These are phyloP conservation scores for Vicia faba DNA, from an alignment of 306 rosid species.

Conservation along the genomic window DNA sequence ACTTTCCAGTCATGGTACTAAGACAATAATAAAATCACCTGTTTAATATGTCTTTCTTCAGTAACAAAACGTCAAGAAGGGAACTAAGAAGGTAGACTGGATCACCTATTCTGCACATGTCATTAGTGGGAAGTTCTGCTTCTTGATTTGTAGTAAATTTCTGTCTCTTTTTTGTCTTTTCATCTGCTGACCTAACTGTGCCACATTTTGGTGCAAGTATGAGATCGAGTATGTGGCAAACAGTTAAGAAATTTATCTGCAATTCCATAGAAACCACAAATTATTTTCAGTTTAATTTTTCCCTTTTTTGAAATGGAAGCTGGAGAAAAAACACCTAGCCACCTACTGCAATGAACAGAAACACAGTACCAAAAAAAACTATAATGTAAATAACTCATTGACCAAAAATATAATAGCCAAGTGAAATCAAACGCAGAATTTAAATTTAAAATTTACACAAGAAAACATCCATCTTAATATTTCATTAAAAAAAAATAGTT, in stretches of 20 bases:
- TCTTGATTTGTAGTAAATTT: conserved; percentile 45
- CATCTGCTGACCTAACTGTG: conserved; percentile 37
- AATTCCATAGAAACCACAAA: conserved; percentile 37
- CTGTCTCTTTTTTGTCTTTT: conserved; percentile 65
- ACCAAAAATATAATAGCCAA: conserved; percentile 2
- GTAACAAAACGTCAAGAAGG: conserved; percentile 75
- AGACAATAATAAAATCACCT: conserved; percentile 51
- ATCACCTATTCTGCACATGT: conserved; percentile 48
- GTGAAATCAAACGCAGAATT: neutral
- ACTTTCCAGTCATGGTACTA: neutral
- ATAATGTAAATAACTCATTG: conserved; percentile 6
- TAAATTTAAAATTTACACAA: neutral
- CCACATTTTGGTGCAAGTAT: conserved; percentile 43
- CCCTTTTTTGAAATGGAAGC: conserved; percentile 2
- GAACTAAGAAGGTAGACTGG: conserved; percentile 60
- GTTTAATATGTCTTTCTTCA: conserved; percentile 70
- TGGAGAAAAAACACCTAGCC: neutral
- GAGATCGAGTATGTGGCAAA: conserved; percentile 58
- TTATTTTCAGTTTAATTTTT: conserved; percentile 27
- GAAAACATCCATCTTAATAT: neutral
- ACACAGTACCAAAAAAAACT: conserved; percentile 11
- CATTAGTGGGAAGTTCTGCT: conserved; percentile 40
- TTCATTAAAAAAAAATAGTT: neutral
- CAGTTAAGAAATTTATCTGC: conserved; percentile 63
- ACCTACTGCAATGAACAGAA: conserved; percentile 12